phyloP scores from a whole-genome alignment of 495 filamentous ascomycete species.

The Clavariopsis aquatica region DNA sequence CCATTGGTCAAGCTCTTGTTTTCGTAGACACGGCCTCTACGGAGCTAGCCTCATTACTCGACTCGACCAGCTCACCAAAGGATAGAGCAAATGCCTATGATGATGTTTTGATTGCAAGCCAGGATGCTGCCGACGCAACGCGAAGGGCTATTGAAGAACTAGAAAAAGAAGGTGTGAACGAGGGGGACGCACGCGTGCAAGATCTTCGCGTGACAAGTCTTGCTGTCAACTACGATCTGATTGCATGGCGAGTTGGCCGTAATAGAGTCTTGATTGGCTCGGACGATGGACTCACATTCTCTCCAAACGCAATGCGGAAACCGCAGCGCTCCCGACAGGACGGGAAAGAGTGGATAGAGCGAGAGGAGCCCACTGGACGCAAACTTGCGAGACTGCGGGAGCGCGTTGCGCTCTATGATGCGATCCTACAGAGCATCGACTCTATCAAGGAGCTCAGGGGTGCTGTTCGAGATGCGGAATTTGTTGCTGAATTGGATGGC shows the following conservation, averaged over 20 bases:
- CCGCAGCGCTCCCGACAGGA: slow-evolving; percentile 58
- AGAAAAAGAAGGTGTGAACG: slow-evolving; percentile 75
- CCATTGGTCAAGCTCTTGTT: slow-evolving; percentile 74
- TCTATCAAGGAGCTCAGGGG: slow-evolving; percentile 87
- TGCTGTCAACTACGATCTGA: slow-evolving; percentile 86
- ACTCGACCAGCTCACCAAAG: slow-evolving; percentile 54
- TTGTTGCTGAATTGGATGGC: slow-evolving; percentile 73
- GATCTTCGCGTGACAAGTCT: slow-evolving; percentile 89
- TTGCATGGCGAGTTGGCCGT: slow-evolving; percentile 91
- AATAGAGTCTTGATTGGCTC: slow-evolving; percentile 84
- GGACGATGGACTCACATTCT: slow-evolving; percentile 68
- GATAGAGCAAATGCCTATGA: slow-evolving; percentile 83
- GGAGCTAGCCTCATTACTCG: slow-evolving; percentile 60
- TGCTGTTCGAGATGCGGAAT: slow-evolving; percentile 78
- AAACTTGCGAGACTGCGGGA: slow-evolving; percentile 82
- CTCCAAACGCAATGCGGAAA: slow-evolving; percentile 45
- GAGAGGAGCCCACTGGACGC: slow-evolving; percentile 58
- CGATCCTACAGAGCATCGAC: slow-evolving; percentile 84
- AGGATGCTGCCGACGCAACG: slow-evolving; percentile 91
- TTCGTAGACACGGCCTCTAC: slow-evolving; percentile 58
- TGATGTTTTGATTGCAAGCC: slow-evolving; percentile 82
- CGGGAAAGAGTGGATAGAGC: slow-evolving; percentile 52
- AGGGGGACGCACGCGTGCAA: slow-evolving; percentile 86
- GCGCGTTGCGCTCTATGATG: slow-evolving; percentile 88
- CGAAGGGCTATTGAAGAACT: slow-evolving; percentile 92